Conservation (phyloP, 2,329 filamentous ascomycete genomes). For the Aspergillus fischeri region DNA sequence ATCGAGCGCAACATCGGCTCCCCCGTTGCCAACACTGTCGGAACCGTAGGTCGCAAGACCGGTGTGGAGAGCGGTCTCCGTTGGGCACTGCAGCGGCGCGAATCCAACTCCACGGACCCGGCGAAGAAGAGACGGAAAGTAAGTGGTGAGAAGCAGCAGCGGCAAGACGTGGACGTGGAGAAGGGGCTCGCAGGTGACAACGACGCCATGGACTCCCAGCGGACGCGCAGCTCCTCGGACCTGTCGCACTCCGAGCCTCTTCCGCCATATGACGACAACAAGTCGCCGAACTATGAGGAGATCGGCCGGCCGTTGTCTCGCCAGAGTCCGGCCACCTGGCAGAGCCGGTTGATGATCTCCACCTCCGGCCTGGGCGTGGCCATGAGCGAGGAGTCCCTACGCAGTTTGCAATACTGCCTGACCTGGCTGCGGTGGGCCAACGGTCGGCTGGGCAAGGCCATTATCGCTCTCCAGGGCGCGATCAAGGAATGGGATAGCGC, state of each 20-base stretch:
- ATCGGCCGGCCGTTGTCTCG: slow-evolving; percentile 34
- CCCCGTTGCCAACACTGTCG: slow-evolving; percentile 81
- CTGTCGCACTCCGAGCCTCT: slow-evolving; percentile 69
- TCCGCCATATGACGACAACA: slow-evolving; percentile 77
- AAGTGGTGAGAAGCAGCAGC: slow-evolving; percentile 27
- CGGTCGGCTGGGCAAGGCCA: slow-evolving; percentile 70
- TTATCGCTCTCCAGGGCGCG: slow-evolving; percentile 68
- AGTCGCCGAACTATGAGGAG: slow-evolving; percentile 71
- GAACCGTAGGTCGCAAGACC: slow-evolving; percentile 75
- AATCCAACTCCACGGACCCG: slow-evolving; percentile 31
- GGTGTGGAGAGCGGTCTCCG: slow-evolving; percentile 83
- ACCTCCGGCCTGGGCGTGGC: slow-evolving; percentile 88
- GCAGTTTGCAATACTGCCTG: slow-evolving; percentile 79
- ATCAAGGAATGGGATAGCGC: slow-evolving; percentile 74
- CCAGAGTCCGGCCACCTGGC: slow-evolving; percentile 56
- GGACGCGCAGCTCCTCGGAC: slow-evolving; percentile 55
- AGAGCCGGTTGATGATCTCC: slow-evolving; percentile 78
- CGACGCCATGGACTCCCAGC: slow-evolving; percentile 14
- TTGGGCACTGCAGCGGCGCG: slow-evolving; percentile 64
- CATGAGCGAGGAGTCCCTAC: slow-evolving; percentile 82
- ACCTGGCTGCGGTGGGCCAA: slow-evolving; percentile 78
- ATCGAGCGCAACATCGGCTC: slow-evolving; percentile 80
- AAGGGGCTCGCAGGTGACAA: slow-evolving; percentile 26
- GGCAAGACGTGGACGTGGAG: slow-evolving; percentile 48
- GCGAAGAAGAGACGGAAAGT: slow-evolving; percentile 44